A percentile compares a stretch with the other conserved stretches of the same genome.
phyloP scores from a whole-genome alignment of 2,329 filamentous ascomycete species.

The Alternaria sp. region DNA sequence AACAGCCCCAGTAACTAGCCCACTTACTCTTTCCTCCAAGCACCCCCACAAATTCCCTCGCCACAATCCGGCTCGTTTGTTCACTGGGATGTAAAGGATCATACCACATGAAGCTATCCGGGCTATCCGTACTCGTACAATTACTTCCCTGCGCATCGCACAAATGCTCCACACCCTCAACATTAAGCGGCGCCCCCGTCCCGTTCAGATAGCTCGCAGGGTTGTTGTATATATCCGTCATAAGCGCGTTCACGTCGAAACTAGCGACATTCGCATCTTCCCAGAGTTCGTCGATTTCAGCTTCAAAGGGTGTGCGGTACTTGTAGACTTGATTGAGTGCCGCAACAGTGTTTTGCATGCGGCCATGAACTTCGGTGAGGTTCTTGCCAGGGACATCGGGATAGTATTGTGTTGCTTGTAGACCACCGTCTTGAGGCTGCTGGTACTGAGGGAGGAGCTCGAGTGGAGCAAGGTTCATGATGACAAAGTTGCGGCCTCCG shows the following conservation, averaged over 20 bases:
- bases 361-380: slow-evolving; percentile 59
- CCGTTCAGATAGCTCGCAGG: slow-evolving; percentile 70
- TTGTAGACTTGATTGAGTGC: slow-evolving; percentile 62
- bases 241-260: slow-evolving; percentile 70
- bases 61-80: slow-evolving; percentile 67
- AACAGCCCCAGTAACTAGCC: slow-evolving; percentile 56
- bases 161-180: slow-evolving; percentile 65
- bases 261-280: slow-evolving; percentile 68
- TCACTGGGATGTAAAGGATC: slow-evolving; percentile 78
- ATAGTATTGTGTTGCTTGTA: slow-evolving; percentile 58
- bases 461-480: slow-evolving; percentile 75
- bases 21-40: slow-evolving; percentile 60
- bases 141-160: slow-evolving; percentile 58
- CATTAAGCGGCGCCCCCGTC: slow-evolving; percentile 66
- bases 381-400: slow-evolving; percentile 58
- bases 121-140: slow-evolving; percentile 45
- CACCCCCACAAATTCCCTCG: slow-evolving; percentile 65
- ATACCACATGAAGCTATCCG: slow-evolving; percentile 74
- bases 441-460: slow-evolving; percentile 75
- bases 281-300: slow-evolving; percentile 55
- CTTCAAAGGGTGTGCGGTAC: slow-evolving; percentile 61
- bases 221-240: slow-evolving; percentile 71
- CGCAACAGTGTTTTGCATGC: slow-evolving; percentile 62
- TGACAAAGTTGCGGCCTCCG: slow-evolving; percentile 75
- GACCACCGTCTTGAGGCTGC: slow-evolving; percentile 56